Conservation (phyloP, 2,329 filamentous ascomycete genomes). For the Xenoacremonium recifei region DNA sequence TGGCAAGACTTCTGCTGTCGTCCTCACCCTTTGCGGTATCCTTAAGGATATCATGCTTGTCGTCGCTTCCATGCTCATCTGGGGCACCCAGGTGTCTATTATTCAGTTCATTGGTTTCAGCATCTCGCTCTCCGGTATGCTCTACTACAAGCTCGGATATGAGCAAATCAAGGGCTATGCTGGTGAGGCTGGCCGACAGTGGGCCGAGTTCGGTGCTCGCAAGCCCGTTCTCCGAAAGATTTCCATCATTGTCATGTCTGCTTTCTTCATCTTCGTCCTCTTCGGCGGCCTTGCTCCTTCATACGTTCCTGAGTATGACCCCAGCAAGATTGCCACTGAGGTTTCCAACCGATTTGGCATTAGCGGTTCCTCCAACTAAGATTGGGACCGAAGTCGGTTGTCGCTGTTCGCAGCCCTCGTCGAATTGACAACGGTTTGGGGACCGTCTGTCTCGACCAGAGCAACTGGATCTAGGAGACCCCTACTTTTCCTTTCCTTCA, state of each 20-base stretch:
- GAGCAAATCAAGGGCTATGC: slow-evolving; percentile 82
- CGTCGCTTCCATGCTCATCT: slow-evolving; percentile 75
- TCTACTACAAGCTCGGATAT: slow-evolving; percentile 80
- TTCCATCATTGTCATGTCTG: slow-evolving; percentile 62
- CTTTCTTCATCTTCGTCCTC: slow-evolving; percentile 67
- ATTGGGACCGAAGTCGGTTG: too few species aligned
- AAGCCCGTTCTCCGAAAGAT: slow-evolving; percentile 78
- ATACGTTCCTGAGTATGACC: slow-evolving; percentile 55
- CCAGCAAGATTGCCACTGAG: slow-evolving; percentile 46
- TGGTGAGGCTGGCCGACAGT: slow-evolving; percentile 69
- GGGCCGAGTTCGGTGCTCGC: slow-evolving; percentile 80
- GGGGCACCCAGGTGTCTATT: slow-evolving; percentile 70
- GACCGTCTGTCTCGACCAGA: too few species aligned
- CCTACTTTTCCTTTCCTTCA: slow-evolving; percentile 19
- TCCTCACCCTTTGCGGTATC: slow-evolving; percentile 83
- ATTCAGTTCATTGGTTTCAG: slow-evolving; percentile 83
- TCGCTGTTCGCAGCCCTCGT: too few species aligned
- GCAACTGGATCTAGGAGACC: slow-evolving; percentile 31
- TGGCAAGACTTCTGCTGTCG: slow-evolving; percentile 82
- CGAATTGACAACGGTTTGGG: too few species aligned
- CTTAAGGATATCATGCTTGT: slow-evolving; percentile 87
- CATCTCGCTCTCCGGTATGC: slow-evolving; percentile 74
- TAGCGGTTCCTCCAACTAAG: slow-evolving; percentile 15
- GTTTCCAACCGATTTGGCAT: slow-evolving; percentile 51
- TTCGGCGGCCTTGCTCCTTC: slow-evolving; percentile 65